Conservation (phyloP, 1,139 yeast species). For the Wickerhamomyces sp. region DNA sequence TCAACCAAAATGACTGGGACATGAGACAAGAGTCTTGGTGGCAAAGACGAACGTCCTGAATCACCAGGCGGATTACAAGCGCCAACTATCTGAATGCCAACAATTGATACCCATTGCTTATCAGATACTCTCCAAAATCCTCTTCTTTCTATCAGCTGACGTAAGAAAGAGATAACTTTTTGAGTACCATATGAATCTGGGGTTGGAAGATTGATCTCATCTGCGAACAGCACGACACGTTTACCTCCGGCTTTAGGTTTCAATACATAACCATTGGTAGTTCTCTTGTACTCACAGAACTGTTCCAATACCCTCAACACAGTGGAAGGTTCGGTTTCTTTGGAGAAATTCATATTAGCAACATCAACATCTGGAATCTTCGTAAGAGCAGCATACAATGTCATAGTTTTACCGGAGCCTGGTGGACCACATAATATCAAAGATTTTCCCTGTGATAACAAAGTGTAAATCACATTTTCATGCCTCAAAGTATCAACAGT, state of each 20-base stretch:
- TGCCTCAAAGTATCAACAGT: constrained; percentile 75
- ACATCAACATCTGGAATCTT: constrained; percentile 54
- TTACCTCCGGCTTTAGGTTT: constrained; percentile 61
- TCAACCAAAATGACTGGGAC: constrained; percentile 68
- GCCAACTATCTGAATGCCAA: constrained; percentile 77
- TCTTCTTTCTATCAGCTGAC: constrained; percentile 66
- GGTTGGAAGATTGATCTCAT: constrained; percentile 83
- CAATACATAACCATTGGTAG: constrained; percentile 46
- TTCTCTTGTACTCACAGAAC: constrained; percentile 56
- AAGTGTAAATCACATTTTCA: constrained; percentile 52
- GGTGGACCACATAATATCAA: constrained; percentile 92
- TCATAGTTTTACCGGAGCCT: constrained; percentile 97
- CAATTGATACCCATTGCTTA: constrained; percentile 62
- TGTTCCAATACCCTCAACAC: constrained; percentile 67
- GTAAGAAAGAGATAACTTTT: constrained; percentile 62
- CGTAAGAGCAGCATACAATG: constrained; percentile 64
- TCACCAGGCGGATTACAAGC: constrained; percentile 92
- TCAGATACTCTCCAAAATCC: constrained; percentile 75
- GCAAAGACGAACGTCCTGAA: constrained; percentile 61
- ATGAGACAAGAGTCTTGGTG: constrained; percentile 67
- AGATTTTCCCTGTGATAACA: constrained; percentile 55
- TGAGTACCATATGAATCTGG: constrained; percentile 76
- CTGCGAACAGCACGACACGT: constrained; percentile 84
- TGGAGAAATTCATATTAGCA: constrained; percentile 75
- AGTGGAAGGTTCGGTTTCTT: constrained; percentile 65